These are phyloP conservation scores for Medicago arabica DNA, from an alignment of 306 rosid species.

Conservation along the genomic window DNA sequence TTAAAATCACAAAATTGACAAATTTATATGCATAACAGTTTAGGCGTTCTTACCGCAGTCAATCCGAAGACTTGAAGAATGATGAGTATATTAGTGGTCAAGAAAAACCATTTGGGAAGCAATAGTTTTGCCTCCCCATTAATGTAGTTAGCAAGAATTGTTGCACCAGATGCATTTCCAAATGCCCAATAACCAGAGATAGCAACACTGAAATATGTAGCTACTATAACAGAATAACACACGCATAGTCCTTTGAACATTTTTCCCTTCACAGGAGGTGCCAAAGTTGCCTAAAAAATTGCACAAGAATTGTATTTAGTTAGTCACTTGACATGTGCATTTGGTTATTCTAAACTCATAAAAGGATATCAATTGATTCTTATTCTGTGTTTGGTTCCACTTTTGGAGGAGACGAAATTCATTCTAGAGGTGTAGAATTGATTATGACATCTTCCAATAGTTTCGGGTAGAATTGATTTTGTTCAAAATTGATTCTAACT, in stretches of 20 bases:
- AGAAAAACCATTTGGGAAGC: slow-evolving; percentile 74
- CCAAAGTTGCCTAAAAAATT: slow-evolving; percentile 74
- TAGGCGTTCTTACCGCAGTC: slow-evolving; percentile 58
- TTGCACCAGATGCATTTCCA: slow-evolving; percentile 63
- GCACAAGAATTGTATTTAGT: not conserved
- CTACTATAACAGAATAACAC: slow-evolving; percentile 63
- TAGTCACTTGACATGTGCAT: slow-evolving; percentile 7
- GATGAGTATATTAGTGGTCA: slow-evolving; percentile 66
- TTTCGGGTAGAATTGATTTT: too few species aligned
- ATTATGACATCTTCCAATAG: too few species aligned
- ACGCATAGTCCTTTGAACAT: slow-evolving; percentile 84
- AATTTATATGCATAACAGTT: not conserved
- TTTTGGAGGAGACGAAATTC: not conserved
- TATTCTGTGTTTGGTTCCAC: slow-evolving; percentile 11
- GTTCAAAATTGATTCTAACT: too few species aligned
- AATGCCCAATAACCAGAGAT: slow-evolving; percentile 92
- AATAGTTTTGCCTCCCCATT: slow-evolving; percentile 38
- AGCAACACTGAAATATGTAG: slow-evolving; percentile 60
- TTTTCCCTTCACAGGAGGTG: slow-evolving; percentile 79
- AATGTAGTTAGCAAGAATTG: slow-evolving; percentile 63
- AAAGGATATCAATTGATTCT: not conserved
- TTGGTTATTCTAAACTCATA: not conserved
- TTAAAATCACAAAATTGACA: slow-evolving; percentile 20
- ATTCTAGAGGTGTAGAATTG: too few species aligned
- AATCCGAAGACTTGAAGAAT: slow-evolving; percentile 69